A percentile compares a stretch with the other conserved stretches of the same genome.
Conservation (phyloP, 2,329 filamentous ascomycete species). For the Lecanicillium sp. region DNA sequence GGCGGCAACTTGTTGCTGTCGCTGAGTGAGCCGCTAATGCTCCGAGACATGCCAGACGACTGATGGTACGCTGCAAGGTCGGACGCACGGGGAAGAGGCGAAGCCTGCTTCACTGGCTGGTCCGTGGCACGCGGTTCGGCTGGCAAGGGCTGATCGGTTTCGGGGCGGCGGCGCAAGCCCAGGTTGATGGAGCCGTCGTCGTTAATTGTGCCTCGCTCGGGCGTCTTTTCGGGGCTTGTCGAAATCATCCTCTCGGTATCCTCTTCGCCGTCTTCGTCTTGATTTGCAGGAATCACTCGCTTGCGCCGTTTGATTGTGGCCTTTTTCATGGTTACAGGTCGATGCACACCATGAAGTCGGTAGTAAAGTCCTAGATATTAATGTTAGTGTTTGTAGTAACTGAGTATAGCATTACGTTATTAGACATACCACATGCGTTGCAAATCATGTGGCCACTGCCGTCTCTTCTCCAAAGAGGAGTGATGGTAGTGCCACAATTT, state of each 20-base stretch:
- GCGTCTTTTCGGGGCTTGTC: conserved; percentile 26
- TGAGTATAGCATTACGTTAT: background rate
- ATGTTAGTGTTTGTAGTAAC: background rate
- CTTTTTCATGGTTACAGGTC: conserved; percentile 98
- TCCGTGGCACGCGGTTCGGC: conserved; percentile 28
- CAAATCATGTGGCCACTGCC: conserved; percentile 95
- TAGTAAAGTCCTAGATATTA: conserved; percentile 70
- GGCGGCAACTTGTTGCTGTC: conserved; percentile 55
- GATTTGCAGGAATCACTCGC: conserved; percentile 76
- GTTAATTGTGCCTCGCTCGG: conserved; percentile 50
- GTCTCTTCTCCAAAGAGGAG: conserved; percentile 89
- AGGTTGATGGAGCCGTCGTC: conserved; percentile 59
- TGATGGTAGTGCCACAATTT: conserved; percentile 95
- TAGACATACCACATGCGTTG: conserved; percentile 83
- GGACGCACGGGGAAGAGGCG: conserved; percentile 28
- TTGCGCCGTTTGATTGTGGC: conserved; percentile 93
- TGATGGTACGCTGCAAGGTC: conserved; percentile 47
- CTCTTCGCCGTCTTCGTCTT: conserved; percentile 43
- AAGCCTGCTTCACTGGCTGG: conserved; percentile 33
- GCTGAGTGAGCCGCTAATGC: conserved; percentile 31
- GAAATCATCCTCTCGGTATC: conserved; percentile 35
- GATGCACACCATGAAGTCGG: conserved; percentile 88
- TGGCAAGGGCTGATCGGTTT: conserved; percentile 33
- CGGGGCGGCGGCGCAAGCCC: conserved; percentile 43
- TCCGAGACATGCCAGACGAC: conserved; percentile 30